Conservation (phyloP, 768 basidiomycete genomes). For the Leccinum longicurvipes region DNA sequence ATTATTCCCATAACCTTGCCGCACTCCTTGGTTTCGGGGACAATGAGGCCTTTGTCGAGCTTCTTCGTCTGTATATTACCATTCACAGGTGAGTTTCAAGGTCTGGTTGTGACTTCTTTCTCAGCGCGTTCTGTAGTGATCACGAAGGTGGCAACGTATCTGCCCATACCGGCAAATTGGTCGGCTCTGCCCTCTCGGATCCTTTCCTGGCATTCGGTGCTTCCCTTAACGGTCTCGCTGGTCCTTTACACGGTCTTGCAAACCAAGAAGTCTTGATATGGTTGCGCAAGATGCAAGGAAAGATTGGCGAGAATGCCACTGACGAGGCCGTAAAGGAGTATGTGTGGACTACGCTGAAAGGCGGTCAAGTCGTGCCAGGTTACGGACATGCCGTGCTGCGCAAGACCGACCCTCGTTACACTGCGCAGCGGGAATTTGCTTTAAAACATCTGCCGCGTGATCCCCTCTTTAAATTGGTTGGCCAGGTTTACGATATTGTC, state of each 20-base stretch:
- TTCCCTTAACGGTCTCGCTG: constrained; percentile 93
- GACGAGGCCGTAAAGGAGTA: constrained; percentile 91
- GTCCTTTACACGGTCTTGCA: constrained; percentile 93
- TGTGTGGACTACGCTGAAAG: constrained; percentile 91
- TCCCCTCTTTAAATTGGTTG: constrained; percentile 92
- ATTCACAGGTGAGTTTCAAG: constrained; percentile 69
- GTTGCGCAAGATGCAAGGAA: constrained; percentile 89
- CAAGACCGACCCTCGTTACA: constrained; percentile 92
- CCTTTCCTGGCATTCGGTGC: constrained; percentile 95
- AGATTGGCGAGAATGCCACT: constrained; percentile 80
- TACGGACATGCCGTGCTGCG: constrained; percentile 85
- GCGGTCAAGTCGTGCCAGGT: constrained; percentile 91
- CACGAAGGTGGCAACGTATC: constrained; percentile 99
- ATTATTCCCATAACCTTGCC: constrained; percentile 87
- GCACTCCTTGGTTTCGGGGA: constrained; percentile 90
- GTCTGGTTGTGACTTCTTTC: neutral
- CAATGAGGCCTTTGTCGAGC: constrained; percentile 84
- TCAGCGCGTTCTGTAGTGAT: constrained; percentile 48
- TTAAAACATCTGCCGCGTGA: constrained; percentile 81
- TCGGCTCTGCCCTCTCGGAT: constrained; percentile 94
- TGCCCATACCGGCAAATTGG: constrained; percentile 89
- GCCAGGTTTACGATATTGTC: constrained; percentile 82
- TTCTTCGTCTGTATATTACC: constrained; percentile 93
- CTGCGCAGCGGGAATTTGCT: constrained; percentile 87
- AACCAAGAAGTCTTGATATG: constrained; percentile 97